A percentile compares a stretch with the other conserved stretches of the same genome.
phyloP scores from a whole-genome alignment of 2,329 filamentous ascomycete species.

The Fusarium devonianum region DNA sequence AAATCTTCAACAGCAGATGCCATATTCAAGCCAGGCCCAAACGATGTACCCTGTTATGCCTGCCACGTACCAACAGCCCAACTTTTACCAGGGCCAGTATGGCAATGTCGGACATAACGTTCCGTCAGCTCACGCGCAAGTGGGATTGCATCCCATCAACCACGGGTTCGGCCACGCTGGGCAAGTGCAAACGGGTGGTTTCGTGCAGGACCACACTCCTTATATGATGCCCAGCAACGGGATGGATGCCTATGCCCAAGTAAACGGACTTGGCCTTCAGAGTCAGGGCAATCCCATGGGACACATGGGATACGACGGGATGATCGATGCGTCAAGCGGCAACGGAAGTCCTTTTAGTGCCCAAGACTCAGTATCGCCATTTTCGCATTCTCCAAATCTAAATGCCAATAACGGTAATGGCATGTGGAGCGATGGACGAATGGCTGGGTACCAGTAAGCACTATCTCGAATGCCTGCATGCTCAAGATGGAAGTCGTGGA shows the following conservation, averaged over 20 bases:
- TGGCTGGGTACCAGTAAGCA: slow-evolving; percentile 22
- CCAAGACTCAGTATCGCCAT: slow-evolving; percentile 47
- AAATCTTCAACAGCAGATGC: slow-evolving; percentile 28
- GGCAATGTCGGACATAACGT: slow-evolving; percentile 40
- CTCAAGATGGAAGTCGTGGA: no score
- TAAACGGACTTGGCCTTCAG: slow-evolving; percentile 47
- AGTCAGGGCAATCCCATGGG: slow-evolving; percentile 38
- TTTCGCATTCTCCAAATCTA: slow-evolving; percentile 46
- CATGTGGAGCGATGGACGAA: slow-evolving; percentile 29
- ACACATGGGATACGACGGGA: slow-evolving; percentile 44
- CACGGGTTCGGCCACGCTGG: slow-evolving; percentile 35
- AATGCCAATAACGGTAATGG: slow-evolving; percentile 33
- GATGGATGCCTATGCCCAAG: slow-evolving; percentile 44
- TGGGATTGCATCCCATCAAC: slow-evolving; percentile 40
- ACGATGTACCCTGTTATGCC: slow-evolving; percentile 41
- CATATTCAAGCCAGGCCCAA: slow-evolving; percentile 29
- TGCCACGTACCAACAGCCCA: slow-evolving; percentile 35
- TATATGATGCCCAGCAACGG: slow-evolving; percentile 42
- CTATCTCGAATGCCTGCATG: background rate
- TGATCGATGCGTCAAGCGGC: slow-evolving; percentile 44
- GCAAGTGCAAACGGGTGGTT: slow-evolving; percentile 38
- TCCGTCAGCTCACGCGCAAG: slow-evolving; percentile 33
- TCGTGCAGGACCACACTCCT: slow-evolving; percentile 29
- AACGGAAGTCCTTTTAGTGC: slow-evolving; percentile 49
- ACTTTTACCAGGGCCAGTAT: slow-evolving; percentile 41